A percentile compares a stretch with the other conserved stretches of the same genome.
These are phyloP conservation scores for Geosmithia flava DNA, from an alignment of 2,329 filamentous ascomycete genomes.

Conservation along the genomic window DNA sequence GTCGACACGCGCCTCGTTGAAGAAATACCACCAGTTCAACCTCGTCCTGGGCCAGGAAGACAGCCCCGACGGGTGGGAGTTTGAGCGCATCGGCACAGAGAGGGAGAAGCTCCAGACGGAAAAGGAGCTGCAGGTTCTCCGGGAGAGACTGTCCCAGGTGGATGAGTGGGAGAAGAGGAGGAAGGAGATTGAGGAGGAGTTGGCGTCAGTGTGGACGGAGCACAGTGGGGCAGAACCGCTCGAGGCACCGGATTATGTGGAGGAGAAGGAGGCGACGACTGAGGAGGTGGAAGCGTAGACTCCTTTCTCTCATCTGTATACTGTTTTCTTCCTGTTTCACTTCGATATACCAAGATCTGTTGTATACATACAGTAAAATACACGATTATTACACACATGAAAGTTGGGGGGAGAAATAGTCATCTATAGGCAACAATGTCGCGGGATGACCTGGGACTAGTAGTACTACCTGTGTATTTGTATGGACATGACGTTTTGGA, in stretches of 20 bases:
- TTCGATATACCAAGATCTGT: not conserved
- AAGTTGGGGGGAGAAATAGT: too few relatives aligned
- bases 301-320: not conserved
- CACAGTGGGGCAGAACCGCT: constrained; percentile 27
- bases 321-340: not conserved
- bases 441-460: too few relatives aligned
- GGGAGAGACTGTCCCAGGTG: constrained; percentile 68
- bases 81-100: constrained; percentile 87
- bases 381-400: too few relatives aligned
- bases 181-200: constrained; percentile 71
- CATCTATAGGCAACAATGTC: too few relatives aligned
- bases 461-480: too few relatives aligned
- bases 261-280: not conserved
- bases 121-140: constrained; percentile 76
- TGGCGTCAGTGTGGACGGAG: constrained; percentile 52
- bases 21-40: constrained; percentile 91
- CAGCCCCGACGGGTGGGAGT: constrained; percentile 77
- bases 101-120: constrained; percentile 89
- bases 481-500: too few relatives aligned
- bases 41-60: constrained; percentile 73
- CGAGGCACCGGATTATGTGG: not conserved
- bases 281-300: not conserved
- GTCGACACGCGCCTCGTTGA: constrained; percentile 84
- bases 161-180: constrained; percentile 71
- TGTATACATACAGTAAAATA: not conserved